Conservation (phyloP, 139 green algal species). For the Monoraphidium neglectum region DNA sequence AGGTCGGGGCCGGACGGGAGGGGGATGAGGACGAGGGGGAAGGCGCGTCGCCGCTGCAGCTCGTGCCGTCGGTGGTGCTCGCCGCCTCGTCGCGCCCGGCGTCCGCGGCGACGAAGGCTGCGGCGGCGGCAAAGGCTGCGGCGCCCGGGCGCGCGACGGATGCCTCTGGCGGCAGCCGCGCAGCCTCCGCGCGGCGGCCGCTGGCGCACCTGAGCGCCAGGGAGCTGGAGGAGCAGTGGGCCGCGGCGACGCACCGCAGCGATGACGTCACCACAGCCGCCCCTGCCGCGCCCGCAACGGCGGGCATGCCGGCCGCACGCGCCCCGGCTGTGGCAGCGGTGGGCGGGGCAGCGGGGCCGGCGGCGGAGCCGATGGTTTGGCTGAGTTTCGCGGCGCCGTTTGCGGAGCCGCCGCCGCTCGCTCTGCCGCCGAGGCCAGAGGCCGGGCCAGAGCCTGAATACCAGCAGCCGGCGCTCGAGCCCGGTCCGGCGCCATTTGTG, state of each 20-base stretch:
- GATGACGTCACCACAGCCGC: not conserved
- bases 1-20: too few relatives aligned
- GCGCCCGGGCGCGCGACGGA: too few relatives aligned
- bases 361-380: conserved; percentile 48
- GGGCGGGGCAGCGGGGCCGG: not conserved
- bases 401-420: conserved; percentile 51
- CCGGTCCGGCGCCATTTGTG: too few relatives aligned
- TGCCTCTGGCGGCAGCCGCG: too few relatives aligned
- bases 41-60: too few relatives aligned
- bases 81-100: too few relatives aligned
- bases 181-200: too few relatives aligned
- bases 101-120: too few relatives aligned
- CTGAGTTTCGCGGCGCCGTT: conserved; percentile 53
- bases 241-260: not conserved
- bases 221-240: conserved; percentile 1
- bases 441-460: conserved; percentile 10
- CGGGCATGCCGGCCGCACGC: not conserved
- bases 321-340: not conserved
- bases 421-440: conserved; percentile 47
- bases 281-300: not conserved
- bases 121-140: too few relatives aligned
- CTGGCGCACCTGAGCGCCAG: too few relatives aligned
- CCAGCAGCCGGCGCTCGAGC: too few relatives aligned
- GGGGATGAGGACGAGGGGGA: too few relatives aligned
- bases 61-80: conserved; percentile 1